These are phyloP conservation scores for Phytopythium kandeliae DNA, from an alignment of 352 stramenopile genomes.

Conservation along the genomic window DNA sequence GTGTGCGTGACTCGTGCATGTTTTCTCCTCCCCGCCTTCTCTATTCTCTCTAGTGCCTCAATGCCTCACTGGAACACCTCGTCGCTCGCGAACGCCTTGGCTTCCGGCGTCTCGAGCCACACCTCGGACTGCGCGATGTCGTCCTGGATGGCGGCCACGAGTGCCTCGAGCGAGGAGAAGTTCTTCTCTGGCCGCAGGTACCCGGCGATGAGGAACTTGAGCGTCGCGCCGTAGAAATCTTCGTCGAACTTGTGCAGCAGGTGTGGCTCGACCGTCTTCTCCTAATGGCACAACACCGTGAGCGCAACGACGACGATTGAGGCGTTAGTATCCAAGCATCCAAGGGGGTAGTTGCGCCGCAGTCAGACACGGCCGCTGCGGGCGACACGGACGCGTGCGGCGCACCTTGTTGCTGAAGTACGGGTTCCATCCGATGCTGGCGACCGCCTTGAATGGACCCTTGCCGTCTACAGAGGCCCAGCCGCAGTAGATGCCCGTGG, in stretches of 20 bases:
- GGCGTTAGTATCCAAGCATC: no score
- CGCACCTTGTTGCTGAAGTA: constrained; percentile 92
- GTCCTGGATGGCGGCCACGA: constrained; percentile 90
- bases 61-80: constrained; percentile 29
- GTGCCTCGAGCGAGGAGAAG: constrained; percentile 90
- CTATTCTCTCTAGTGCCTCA: neutral
- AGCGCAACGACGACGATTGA: no score
- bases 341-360: no score
- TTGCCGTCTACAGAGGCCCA: constrained; percentile 88
- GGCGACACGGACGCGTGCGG: no score
- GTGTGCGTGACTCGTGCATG: neutral
- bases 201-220: constrained; percentile 91
- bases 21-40: neutral
- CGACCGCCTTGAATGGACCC: constrained; percentile 90
- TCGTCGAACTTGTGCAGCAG: constrained; percentile 91
- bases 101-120: constrained; percentile 58
- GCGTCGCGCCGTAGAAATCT: constrained; percentile 94
- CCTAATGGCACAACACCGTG: constrained; percentile 25
- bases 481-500: constrained; percentile 92
- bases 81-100: constrained; percentile 41
- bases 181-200: constrained; percentile 94
- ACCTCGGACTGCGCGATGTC: constrained; percentile 67
- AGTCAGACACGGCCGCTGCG: no score
- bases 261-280: constrained; percentile 97
- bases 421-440: constrained; percentile 96